Evolutionary conservation across 148 eudicot genomes (phyloP).

Genomic region (Limonium bicolor): DNA sequence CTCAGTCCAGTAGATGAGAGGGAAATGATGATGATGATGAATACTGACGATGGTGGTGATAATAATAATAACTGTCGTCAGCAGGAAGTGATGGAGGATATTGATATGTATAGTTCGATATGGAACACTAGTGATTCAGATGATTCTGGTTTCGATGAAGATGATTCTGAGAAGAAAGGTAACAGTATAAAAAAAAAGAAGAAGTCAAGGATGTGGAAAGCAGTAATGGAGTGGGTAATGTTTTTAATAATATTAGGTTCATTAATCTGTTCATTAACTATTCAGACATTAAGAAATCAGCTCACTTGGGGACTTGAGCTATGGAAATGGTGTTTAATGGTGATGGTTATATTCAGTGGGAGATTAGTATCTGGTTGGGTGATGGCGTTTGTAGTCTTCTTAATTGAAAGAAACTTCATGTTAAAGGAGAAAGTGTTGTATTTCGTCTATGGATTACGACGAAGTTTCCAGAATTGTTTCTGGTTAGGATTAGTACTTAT

Average conservation of each 20-base stretch:
- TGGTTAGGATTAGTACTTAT: conserved; percentile 54
- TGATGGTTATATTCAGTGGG: conserved; percentile 47
- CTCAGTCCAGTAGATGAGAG: neutral
- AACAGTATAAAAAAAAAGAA: conserved; percentile 16
- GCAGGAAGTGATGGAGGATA: neutral
- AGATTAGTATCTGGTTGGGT: conserved; percentile 49
- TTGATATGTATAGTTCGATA: neutral
- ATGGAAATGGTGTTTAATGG: conserved; percentile 64
- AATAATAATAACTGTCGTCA: neutral
- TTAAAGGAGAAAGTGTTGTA: conserved; percentile 55
- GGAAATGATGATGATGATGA: neutral
- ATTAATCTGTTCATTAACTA: conserved; percentile 21
- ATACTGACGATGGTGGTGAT: neutral
- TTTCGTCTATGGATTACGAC: conserved; percentile 48
- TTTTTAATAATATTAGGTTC: conserved; percentile 21
- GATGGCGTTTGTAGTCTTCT: conserved; percentile 24
- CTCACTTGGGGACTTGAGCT: conserved; percentile 21
- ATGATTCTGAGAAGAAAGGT: conserved; percentile 10
- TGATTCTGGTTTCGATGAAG: conserved; percentile 1
- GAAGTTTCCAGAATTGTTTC: conserved; percentile 40
- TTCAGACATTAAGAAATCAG: conserved; percentile 8
- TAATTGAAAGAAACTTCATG: conserved; percentile 52
- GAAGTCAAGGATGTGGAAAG: conserved; percentile 16
- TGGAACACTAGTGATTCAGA: conserved; percentile 1
- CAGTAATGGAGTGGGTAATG: conserved; percentile 29